Evolutionary conservation across 768 basidiomycete species (phyloP), one percentile per base, ranked within the genome.

Genomic region (Hypholoma fasciculare): DNA sequence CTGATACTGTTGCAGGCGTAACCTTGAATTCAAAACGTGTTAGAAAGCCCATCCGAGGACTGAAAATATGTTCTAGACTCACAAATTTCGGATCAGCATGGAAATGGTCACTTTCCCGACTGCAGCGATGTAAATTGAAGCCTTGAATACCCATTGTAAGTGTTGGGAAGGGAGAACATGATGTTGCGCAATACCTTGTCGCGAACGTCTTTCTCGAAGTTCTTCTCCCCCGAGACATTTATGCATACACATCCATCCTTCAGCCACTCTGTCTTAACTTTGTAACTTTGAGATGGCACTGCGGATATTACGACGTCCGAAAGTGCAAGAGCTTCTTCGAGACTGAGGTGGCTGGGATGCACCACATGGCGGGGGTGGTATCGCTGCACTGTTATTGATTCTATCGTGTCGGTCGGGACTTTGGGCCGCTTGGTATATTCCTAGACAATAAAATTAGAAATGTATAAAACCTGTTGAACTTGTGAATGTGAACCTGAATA

Each of bases 21-120:
- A 67, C 54, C 85, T 87, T 34, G 62, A 58, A 61, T 39, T 9
- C 23, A 12, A 43, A 19, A 52, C 38, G 7, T 14, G 20, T 52
- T 27, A 27, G 9, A 30, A 48, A 39, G 36, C 58, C 37, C 26
- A 17, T 37, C 11, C 30, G 40, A 44, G 27, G 46, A 26, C 50
- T 26, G 46, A 48, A 50, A 43, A 1, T 5, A 19, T 23, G 3
- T 14, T 16, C 13, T 14, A 48, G 23, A 78, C 93, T 69, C 70
- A 95, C 90, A 99, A 69, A 71, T 99, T 99, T 48, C 96, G 85
- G 67, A 97, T 82, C n/a, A 99, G 82, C 93, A 99, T 96, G 68
- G 96, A 77, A 63, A 98, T 97, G 1, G 97, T 99, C 57, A 97
- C 91, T 75, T 96, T 97, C 17, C 97, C 97, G n/a, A 99, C 94